Conservation (phyloP, 257 asterid genomes). For the Solanum sejunctum region DNA sequence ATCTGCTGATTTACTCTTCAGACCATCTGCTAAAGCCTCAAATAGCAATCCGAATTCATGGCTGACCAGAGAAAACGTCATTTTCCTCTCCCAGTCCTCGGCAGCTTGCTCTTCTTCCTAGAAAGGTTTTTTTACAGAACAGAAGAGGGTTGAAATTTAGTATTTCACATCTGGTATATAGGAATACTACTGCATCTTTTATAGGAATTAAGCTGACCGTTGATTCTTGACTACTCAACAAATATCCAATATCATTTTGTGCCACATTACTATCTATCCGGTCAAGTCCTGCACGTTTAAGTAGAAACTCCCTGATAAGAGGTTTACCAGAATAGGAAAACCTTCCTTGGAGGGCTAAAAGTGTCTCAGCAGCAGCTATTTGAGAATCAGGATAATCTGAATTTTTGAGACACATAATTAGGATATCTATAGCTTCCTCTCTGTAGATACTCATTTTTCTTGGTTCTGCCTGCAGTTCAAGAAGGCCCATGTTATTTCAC, state of each 20-base stretch:
- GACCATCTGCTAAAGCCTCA: conserved; percentile 71
- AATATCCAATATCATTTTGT: conserved; percentile 32
- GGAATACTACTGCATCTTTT: background rate
- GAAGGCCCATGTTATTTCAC: background rate
- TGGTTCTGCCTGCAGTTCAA: conserved; percentile 52
- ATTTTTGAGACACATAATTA: conserved; percentile 60
- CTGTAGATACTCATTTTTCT: conserved; percentile 85
- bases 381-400: conserved; percentile 48
- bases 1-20: conserved; percentile 39
- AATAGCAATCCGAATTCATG: conserved; percentile 75
- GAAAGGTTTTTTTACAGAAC: background rate
- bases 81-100: conserved; percentile 66
- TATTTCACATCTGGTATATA: background rate
- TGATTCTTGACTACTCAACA: conserved; percentile 22
- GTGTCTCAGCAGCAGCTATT: conserved; percentile 58
- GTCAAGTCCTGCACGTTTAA: conserved; percentile 54
- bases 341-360: conserved; percentile 64
- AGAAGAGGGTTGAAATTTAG: background rate
- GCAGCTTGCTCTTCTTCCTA: conserved; percentile 62
- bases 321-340: conserved; percentile 73
- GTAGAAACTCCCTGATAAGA: conserved; percentile 52
- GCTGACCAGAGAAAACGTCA: conserved; percentile 57
- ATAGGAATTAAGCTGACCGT: conserved; percentile 24
- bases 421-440: conserved; percentile 72
- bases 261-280: conserved; percentile 25